Percentiles rank a stretch among this genome's conserved stretches.
phyloP scores from a whole-genome alignment of 495 filamentous ascomycete species.

The Annulohypoxylon nitens region DNA sequence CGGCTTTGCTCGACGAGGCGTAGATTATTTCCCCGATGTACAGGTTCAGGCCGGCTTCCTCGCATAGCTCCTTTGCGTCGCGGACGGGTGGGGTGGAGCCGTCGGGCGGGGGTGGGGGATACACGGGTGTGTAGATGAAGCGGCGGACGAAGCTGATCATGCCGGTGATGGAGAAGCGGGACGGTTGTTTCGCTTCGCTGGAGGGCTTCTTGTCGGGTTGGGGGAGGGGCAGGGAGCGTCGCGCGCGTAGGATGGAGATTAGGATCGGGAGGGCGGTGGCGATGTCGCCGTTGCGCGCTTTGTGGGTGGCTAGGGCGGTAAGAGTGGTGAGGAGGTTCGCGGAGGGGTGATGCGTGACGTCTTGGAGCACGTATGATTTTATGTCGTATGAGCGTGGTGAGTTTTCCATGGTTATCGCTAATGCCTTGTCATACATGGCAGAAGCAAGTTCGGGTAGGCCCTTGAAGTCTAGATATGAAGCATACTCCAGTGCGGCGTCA shows the following conservation, averaged over 20 bases:
- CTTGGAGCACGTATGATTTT: constrained; percentile 71
- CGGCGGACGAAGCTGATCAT: constrained; percentile 60
- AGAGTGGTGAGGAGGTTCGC: constrained; percentile 78
- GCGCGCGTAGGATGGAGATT: constrained; percentile 83
- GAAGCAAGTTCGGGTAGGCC: constrained; percentile 67
- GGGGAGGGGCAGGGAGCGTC: constrained; percentile 59
- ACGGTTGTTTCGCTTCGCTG: constrained; percentile 33
- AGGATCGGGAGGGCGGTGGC: constrained; percentile 82
- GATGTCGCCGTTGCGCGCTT: constrained; percentile 74
- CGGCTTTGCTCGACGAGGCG: constrained; percentile 55
- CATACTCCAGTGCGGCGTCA: constrained; percentile 83
- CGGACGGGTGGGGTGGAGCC: constrained; percentile 75
- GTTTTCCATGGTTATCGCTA: constrained; percentile 73
- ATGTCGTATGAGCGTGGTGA: constrained; percentile 67
- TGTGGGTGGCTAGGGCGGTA: constrained; percentile 81
- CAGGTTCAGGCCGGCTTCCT: constrained; percentile 85
- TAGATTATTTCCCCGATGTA: constrained; percentile 96
- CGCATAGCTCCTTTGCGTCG: constrained; percentile 73
- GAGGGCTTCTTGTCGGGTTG: constrained; percentile 14
- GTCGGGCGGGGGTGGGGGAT: constrained; percentile 73
- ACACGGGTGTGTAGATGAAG: constrained; percentile 67
- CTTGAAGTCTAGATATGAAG: constrained; percentile 85
- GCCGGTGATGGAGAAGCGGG: constrained; percentile 54
- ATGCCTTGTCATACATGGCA: constrained; percentile 77
- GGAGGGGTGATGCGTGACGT: constrained; percentile 66